phyloP scores from a whole-genome alignment of 2,329 filamentous ascomycete species.

The Fusarium sp. region DNA sequence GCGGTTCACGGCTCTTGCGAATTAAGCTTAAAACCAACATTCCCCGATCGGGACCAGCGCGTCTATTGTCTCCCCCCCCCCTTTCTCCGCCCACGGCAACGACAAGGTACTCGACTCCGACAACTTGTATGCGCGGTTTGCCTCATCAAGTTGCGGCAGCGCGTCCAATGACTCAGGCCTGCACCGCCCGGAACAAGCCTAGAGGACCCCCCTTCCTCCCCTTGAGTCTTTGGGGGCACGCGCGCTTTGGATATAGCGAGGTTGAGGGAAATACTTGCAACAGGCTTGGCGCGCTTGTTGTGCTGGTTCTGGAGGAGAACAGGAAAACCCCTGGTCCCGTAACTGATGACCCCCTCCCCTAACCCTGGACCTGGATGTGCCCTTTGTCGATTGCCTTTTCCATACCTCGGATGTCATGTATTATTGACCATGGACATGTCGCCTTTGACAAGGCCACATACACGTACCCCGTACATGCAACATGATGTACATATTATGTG shows the following conservation, averaged over 20 bases:
- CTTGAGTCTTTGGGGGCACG: not conserved
- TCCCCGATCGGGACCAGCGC: not conserved
- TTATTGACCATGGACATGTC: not conserved
- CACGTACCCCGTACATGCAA: not conserved
- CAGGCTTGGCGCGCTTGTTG: slow-evolving; percentile 1
- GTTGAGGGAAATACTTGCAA: slow-evolving; percentile 11
- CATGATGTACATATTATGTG: not conserved
- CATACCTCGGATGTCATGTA: not conserved
- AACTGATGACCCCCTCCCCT: not conserved
- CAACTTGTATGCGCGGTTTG: not conserved
- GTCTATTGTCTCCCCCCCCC: not conserved
- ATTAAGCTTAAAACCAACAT: slow-evolving; percentile 1
- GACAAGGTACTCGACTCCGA: not conserved
- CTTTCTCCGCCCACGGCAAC: not conserved
- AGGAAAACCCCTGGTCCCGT: not conserved
- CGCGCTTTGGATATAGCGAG: not conserved
- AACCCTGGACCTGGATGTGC: not conserved
- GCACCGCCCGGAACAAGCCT: slow-evolving; percentile 1
- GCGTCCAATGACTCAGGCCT: slow-evolving; percentile 2
- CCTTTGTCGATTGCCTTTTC: not conserved
- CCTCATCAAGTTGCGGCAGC: not conserved
- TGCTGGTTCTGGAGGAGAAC: not conserved
- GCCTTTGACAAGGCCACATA: not conserved
- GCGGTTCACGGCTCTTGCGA: not conserved
- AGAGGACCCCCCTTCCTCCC: not conserved